Conservation (phyloP, 2,329 filamentous ascomycete genomes). For the Fusarium liriodendri region DNA sequence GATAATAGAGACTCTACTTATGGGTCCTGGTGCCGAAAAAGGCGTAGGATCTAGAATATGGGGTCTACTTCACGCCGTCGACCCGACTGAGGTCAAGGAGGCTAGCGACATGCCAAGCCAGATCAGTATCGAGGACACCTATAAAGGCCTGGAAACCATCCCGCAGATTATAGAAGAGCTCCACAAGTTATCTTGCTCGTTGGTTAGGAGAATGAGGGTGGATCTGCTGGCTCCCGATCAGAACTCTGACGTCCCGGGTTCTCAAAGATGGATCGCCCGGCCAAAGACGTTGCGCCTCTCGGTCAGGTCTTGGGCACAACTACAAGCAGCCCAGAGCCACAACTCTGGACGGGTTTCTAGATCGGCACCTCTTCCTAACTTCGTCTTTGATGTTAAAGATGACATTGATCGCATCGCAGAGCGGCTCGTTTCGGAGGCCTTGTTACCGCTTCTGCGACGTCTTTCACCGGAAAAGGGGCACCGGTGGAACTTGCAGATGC, state of each 20-base stretch:
- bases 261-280: conserved; percentile 76
- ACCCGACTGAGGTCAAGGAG: conserved; percentile 78
- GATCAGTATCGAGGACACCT: conserved; percentile 96
- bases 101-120: conserved; percentile 81
- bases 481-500: conserved; percentile 81
- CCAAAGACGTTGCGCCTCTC: conserved; percentile 86
- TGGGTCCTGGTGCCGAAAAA: conserved; percentile 75
- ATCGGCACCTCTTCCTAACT: conserved; percentile 78
- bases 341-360: conserved; percentile 79
- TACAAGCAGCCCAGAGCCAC: conserved; percentile 59
- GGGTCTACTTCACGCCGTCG: conserved; percentile 83
- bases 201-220: conserved; percentile 81
- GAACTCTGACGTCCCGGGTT: conserved; percentile 45
- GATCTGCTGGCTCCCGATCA: conserved; percentile 74
- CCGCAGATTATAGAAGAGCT: conserved; percentile 76
- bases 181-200: conserved; percentile 72
- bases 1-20: conserved; percentile 75
- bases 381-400: conserved; percentile 74
- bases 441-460: conserved; percentile 79
- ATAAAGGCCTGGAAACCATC: conserved; percentile 74
- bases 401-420: conserved; percentile 71
- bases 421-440: conserved; percentile 74
- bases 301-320: conserved; percentile 68
- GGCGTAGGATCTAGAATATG: conserved; percentile 81
- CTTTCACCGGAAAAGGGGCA: conserved; percentile 75